Base-by-base conservation (phyloP, 768 basidiomycete genomes). In the Termitomyces sp. region DNA sequence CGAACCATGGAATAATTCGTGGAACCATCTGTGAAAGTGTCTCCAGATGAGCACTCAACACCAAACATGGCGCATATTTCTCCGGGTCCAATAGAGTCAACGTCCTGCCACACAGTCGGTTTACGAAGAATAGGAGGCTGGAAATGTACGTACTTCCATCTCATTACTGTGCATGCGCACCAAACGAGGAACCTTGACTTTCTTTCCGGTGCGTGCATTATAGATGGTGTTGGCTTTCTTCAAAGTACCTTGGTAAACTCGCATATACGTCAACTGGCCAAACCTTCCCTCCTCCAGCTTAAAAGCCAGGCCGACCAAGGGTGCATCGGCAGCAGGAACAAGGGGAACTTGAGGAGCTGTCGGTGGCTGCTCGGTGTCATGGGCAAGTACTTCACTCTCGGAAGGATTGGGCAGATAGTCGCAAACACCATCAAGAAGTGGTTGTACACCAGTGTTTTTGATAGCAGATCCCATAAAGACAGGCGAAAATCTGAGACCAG, bases 51-150 rank as follows among this genome's bases (percentile, higher is more conserved):
- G 67, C 97, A 99, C 62, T 99, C 97, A 33, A 99, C 92, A 65
- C 97, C 97, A 65, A 99, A 99, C 71, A 97, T 97, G 49, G 97
- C 97, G 68, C 97, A 98, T 61, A 99, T 99, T 79, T 99, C 97
- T 56, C 97, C 97, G 30, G 96, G 94, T 0, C 94, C 94, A 63
- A 99, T 89, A 9, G 84, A 82, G 47, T 94, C 89, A 55, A 99
- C 87, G 64, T 99, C 96, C 91, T 92, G 60, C 5, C 17, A 9
- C 51, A 57, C n/a, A 44, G 45, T 42, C 26, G 55, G 19, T 10
- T n/a, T 14, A 44, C 21, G 41, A 49, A n/a, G 54, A 11, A 11
- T 15, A n/a, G 4, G 58, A 57, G 14, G 28, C 28, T 38, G 53
- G 43, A 5, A 3, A 7, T 3, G 67, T 80, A 38, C 45, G 30